Percentiles rank a stretch among this genome's conserved stretches.
Evolutionary conservation across 352 stramenopile species (phyloP).

Genomic region (Elongisporangium prolatum): DNA sequence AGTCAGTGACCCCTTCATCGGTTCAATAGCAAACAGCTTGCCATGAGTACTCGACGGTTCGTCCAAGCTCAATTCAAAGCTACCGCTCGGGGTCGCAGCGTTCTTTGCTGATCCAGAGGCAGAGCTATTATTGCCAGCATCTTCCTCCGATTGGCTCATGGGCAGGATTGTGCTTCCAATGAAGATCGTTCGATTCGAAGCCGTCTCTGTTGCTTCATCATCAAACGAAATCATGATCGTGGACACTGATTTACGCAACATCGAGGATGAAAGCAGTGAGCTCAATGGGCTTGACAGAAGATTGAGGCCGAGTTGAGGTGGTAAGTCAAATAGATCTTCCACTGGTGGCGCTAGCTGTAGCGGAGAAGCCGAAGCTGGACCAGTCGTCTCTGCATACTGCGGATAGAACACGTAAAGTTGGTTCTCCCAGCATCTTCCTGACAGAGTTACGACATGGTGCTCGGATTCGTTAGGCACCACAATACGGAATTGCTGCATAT

Average conservation of each 20-base stretch:
- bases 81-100: slow-evolving; percentile 12
- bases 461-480: slow-evolving; percentile 75
- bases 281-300: slow-evolving; percentile 21
- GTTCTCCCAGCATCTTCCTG: slow-evolving; percentile 74
- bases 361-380: not conserved
- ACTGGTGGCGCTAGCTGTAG: not conserved
- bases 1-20: slow-evolving; percentile 51
- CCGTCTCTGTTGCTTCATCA: slow-evolving; percentile 11
- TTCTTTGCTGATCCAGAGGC: slow-evolving; percentile 5
- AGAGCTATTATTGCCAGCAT: slow-evolving; percentile 1
- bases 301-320: slow-evolving; percentile 15
- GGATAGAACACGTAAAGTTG: slow-evolving; percentile 67
- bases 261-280: slow-evolving; percentile 18
- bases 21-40: slow-evolving; percentile 67
- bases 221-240: slow-evolving; percentile 44
- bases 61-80: slow-evolving; percentile 65
- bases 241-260: slow-evolving; percentile 37
- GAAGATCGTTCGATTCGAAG: slow-evolving; percentile 18
- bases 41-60: slow-evolving; percentile 26
- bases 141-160: slow-evolving; percentile 5
- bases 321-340: slow-evolving; percentile 74
- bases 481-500: slow-evolving; percentile 47
- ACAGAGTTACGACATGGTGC: slow-evolving; percentile 41
- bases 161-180: slow-evolving; percentile 42
- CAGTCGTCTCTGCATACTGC: not conserved